Conservation (phyloP, 192 early-diverging fungal genomes). For the Backusella luteola region DNA sequence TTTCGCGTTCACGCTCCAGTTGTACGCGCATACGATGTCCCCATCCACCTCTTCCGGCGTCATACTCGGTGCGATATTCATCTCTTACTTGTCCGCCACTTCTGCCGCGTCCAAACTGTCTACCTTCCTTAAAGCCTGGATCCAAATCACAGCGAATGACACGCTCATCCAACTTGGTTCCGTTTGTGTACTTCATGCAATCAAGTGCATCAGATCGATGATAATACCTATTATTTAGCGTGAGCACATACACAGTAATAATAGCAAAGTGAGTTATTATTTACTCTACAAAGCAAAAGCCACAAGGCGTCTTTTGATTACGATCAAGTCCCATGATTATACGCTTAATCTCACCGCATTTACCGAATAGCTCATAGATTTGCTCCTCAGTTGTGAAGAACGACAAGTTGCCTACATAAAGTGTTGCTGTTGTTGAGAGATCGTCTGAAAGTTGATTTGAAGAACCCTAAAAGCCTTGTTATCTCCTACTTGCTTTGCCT, state of each 20-base stretch:
- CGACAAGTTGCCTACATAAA: conserved; percentile 96
- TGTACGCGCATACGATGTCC: conserved; percentile 73
- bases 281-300: conserved; percentile 99
- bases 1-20: conserved; percentile 69
- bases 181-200: conserved; percentile 92
- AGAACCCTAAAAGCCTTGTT: conserved; percentile 35
- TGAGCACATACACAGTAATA: background rate
- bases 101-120: conserved; percentile 94
- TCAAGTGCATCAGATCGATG: conserved; percentile 86
- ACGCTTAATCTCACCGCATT: conserved; percentile 95
- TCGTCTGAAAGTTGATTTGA: conserved; percentile 50
- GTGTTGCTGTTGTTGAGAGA: conserved; percentile 66
- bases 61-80: conserved; percentile 93
- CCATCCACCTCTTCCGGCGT: conserved; percentile 95
- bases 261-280: conserved; percentile 13
- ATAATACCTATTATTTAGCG: conserved; percentile 67
- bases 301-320: conserved; percentile 93
- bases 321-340: conserved; percentile 98
- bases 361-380: conserved; percentile 93
- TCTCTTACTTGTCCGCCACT: conserved; percentile 95
- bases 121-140: conserved; percentile 88
- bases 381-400: conserved; percentile 99
- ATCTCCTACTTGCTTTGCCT: background rate
- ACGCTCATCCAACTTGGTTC: conserved; percentile 94
- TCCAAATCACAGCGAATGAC: conserved; percentile 94